Evolutionary conservation across 2,329 filamentous ascomycete species (phyloP).

Genomic region (Aspergillus sp.): DNA sequence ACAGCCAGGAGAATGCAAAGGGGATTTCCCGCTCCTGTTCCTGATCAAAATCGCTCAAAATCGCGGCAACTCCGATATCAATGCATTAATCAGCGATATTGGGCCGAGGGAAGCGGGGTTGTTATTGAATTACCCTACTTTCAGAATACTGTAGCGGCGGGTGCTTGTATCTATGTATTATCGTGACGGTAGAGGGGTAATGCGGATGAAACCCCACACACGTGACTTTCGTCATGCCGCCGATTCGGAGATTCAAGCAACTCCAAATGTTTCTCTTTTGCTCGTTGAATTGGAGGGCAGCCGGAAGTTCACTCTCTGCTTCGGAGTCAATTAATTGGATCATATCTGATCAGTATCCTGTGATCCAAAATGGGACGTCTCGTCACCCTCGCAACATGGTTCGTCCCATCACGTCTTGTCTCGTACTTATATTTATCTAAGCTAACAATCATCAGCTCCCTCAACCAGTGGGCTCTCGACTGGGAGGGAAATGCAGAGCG

Average conservation of each 20-base stretch:
- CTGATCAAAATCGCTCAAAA: not conserved
- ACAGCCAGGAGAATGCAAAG: not conserved
- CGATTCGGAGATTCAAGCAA: conserved; percentile 1
- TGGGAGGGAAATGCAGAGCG: conserved; percentile 63
- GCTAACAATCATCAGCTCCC: conserved; percentile 26
- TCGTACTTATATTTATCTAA: not conserved
- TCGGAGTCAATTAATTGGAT: not conserved
- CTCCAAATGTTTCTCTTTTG: conserved; percentile 12
- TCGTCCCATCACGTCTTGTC: conserved; percentile 2
- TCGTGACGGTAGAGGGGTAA: conserved; percentile 16
- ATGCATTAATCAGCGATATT: conserved; percentile 14
- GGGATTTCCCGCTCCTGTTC: not conserved
- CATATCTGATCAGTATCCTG: not conserved
- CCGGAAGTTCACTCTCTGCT: not conserved
- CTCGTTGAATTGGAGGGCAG: not conserved
- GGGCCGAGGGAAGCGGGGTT: conserved; percentile 2
- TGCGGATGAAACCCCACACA: conserved; percentile 25
- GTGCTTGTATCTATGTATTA: conserved; percentile 5
- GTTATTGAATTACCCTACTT: conserved; percentile 4
- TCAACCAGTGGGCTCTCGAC: conserved; percentile 57
- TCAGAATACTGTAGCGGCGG: no score
- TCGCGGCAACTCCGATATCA: conserved; percentile 11
- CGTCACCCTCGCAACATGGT: conserved; percentile 47
- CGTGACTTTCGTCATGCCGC: conserved; percentile 23
- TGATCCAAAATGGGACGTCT: conserved; percentile 37